Conservation (phyloP, 176 grass and related monocot species). For the Calamus simplicifolius region DNA sequence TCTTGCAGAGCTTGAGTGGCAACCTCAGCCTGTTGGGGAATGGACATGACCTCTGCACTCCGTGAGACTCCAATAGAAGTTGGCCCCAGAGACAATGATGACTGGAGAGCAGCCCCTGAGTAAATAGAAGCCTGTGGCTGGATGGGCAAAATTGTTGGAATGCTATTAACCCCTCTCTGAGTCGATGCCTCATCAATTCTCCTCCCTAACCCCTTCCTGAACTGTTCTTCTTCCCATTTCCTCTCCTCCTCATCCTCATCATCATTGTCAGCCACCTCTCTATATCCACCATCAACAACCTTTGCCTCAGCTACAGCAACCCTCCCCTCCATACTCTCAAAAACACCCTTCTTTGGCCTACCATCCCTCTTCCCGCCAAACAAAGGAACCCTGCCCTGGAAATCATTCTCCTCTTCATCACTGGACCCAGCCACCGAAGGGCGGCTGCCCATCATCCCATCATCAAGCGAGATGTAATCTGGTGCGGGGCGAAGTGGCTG, state of each 20-base stretch:
- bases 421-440: conserved; percentile 50
- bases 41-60: conserved; percentile 55
- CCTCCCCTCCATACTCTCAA: conserved; percentile 34
- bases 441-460: conserved; percentile 60
- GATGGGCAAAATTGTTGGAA: conserved; percentile 21
- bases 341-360: conserved; percentile 46
- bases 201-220: conserved; percentile 73
- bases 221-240: conserved; percentile 95
- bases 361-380: conserved; percentile 38
- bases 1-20: conserved; percentile 65
- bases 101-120: conserved; percentile 17
- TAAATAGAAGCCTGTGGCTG: conserved; percentile 39
- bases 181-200: conserved; percentile 52
- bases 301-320: conserved; percentile 33
- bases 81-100: conserved; percentile 18
- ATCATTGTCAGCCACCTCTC: conserved; percentile 24
- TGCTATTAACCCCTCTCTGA: conserved; percentile 34
- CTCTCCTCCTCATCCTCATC: conserved; percentile 66
- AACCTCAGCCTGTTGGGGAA: conserved; percentile 78
- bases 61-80: conserved; percentile 43
- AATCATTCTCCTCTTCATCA: conserved; percentile 81
- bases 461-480: conserved; percentile 88
- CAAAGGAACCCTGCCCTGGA: conserved; percentile 53
- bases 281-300: conserved; percentile 25
- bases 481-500: conserved; percentile 63